These are phyloP conservation scores for Nicotiana noctiflora DNA, from an alignment of 257 asterid species.

Conservation along the genomic window DNA sequence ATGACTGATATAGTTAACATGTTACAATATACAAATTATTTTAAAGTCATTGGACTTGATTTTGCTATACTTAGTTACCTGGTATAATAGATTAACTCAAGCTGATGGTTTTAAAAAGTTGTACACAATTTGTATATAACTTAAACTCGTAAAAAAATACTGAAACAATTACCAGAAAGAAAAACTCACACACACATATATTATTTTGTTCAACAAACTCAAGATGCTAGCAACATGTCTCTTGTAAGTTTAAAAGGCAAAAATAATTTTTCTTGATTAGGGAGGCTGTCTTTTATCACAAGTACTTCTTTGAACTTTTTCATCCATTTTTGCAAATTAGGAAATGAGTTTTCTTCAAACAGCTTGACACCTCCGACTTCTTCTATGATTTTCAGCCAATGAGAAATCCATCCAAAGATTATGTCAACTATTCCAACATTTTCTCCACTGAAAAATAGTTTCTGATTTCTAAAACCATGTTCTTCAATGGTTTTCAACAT, in stretches of 20 bases:
- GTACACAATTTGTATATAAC: not conserved
- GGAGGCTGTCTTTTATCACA: constrained; percentile 9
- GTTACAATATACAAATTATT: no score
- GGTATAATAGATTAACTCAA: not conserved
- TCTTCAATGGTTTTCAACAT: constrained; percentile 14
- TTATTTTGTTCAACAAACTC: not conserved
- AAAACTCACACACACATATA: not conserved
- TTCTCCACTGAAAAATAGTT: constrained; percentile 8
- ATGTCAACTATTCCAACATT: constrained; percentile 13
- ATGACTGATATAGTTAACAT: no score
- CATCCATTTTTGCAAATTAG: constrained; percentile 10
- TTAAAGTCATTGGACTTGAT: not conserved
- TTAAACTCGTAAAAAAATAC: not conserved
- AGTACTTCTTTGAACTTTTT: constrained; percentile 7
- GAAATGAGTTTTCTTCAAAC: not conserved
- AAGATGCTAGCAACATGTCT: not conserved
- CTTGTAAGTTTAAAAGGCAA: constrained; percentile 1
- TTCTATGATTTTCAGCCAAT: constrained; percentile 8
- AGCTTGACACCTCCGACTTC: constrained; percentile 4
- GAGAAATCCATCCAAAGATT: constrained; percentile 15
- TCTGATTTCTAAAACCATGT: not conserved
- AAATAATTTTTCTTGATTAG: not conserved
- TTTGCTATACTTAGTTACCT: no score
- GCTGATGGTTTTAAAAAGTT: not conserved
- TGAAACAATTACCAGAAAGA: not conserved